Conservation (phyloP, 805 yeast genomes). For the Saccharomycopsis sp. region DNA sequence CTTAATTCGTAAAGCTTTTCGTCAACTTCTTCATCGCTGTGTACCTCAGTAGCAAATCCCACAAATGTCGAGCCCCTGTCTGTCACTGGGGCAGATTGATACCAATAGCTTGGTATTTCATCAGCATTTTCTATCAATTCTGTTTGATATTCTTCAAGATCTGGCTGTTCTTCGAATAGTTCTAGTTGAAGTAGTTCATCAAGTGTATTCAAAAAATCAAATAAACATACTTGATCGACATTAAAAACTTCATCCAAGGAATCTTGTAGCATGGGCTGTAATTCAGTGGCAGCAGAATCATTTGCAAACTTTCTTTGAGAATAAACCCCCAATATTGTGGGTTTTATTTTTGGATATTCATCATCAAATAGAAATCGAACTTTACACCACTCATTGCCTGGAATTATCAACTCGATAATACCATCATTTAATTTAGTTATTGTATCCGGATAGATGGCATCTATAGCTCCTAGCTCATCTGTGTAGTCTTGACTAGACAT, state of each 20-base stretch:
- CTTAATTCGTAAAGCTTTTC: conserved; percentile 40
- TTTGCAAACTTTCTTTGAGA: no score
- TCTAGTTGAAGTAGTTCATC: no score
- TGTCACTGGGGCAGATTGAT: conserved; percentile 58
- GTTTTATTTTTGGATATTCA: conserved; percentile 56
- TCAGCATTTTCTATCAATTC: no score
- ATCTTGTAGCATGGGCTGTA: conserved; percentile 37
- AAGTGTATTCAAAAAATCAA: conserved; percentile 67
- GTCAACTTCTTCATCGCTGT: conserved; percentile 59
- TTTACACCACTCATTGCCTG: conserved; percentile 49
- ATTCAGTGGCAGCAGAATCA: no score
- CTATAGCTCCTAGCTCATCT: conserved; percentile 75
- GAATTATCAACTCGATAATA: conserved; percentile 38
- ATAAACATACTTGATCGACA: conserved; percentile 64
- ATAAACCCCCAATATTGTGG: conserved; percentile 34
- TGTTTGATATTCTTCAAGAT: conserved; percentile 30
- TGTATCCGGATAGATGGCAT: conserved; percentile 76
- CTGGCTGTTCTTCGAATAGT: conserved; percentile 45
- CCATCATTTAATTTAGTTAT: conserved; percentile 26
- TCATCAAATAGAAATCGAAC: conserved; percentile 66
- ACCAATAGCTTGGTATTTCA: conserved; percentile 67
- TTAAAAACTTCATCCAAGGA: conserved; percentile 43
- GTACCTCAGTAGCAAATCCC: conserved; percentile 58
- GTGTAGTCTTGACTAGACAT: conserved; percentile 34
- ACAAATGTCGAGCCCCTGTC: conserved; percentile 84